Conservation (phyloP, 352 stramenopile species). For the Blastocystis sp. region DNA sequence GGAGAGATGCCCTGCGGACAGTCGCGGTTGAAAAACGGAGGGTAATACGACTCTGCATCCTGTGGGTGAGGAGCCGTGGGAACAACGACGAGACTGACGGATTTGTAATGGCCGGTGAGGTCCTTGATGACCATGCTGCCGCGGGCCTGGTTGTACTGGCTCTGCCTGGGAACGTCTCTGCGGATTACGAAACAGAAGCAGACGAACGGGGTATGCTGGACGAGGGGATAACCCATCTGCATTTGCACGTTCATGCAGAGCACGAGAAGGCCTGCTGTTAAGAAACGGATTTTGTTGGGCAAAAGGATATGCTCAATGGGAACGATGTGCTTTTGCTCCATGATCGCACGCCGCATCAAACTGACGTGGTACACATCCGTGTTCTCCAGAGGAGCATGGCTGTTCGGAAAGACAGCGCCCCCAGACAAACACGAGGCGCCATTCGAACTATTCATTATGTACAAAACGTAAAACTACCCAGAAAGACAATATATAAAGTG, state of each 20-base stretch:
- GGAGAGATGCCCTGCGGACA: slow-evolving; percentile 47
- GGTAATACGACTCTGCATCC: not conserved
- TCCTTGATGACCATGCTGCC: slow-evolving; percentile 16
- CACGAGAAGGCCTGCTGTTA: slow-evolving; percentile 15
- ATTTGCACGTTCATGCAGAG: not conserved
- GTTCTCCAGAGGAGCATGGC: not conserved
- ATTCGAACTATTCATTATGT: not conserved
- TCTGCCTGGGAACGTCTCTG: not conserved
- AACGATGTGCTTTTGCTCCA: slow-evolving; percentile 25
- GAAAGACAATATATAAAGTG: slow-evolving; percentile 59
- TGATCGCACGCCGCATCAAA: not conserved
- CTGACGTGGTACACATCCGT: not conserved
- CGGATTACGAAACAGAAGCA: not conserved
- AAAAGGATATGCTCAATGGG: slow-evolving; percentile 66
- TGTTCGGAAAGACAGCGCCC: not conserved
- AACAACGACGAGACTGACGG: not conserved
- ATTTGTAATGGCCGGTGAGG: slow-evolving; percentile 40
- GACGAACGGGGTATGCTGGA: slow-evolving; percentile 1
- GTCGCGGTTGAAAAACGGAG: slow-evolving; percentile 45
- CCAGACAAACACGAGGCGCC: not conserved
- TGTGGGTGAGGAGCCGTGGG: not conserved
- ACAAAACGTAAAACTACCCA: not conserved
- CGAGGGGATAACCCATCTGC: slow-evolving; percentile 11
- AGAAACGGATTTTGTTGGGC: not conserved
- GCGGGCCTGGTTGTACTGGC: not conserved